phyloP scores from a whole-genome alignment of 2,329 filamentous ascomycete genomes.

The Hymenoscyphus linearis region DNA sequence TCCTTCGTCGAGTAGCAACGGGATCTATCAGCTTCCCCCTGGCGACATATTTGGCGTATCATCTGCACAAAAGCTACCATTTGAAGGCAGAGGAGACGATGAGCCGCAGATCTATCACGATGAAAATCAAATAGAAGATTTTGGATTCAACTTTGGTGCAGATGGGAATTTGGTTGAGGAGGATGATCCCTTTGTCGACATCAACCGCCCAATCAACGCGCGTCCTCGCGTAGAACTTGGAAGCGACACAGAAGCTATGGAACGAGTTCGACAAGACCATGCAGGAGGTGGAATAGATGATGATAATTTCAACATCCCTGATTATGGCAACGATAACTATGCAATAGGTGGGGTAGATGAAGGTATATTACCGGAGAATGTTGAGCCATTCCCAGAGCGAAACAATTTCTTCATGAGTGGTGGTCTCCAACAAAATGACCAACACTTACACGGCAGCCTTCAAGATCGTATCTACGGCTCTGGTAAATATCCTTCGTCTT shows the following conservation, averaged over 20 bases:
- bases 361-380: constrained; percentile 27
- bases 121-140: not conserved
- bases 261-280: constrained; percentile 38
- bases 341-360: constrained; percentile 23
- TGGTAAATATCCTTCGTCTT: constrained; percentile 2
- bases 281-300: constrained; percentile 33
- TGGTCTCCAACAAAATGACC: constrained; percentile 17
- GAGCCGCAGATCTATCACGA: not conserved
- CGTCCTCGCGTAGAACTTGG: constrained; percentile 15
- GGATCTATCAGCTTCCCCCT: constrained; percentile 27
- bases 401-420: constrained; percentile 20
- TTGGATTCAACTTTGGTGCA: constrained; percentile 51
- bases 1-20: constrained; percentile 41
- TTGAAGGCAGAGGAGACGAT: constrained; percentile 31
- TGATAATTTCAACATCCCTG: constrained; percentile 9
- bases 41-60: constrained; percentile 29
- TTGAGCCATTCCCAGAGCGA: constrained; percentile 25
- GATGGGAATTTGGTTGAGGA: constrained; percentile 54
- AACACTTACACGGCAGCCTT: constrained; percentile 22
- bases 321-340: constrained; percentile 25
- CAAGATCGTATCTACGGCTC: constrained; percentile 18
- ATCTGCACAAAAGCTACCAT: constrained; percentile 29
- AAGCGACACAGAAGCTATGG: constrained; percentile 35
- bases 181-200: constrained; percentile 19
- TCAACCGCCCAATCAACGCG: constrained; percentile 15